A percentile compares a stretch with the other conserved stretches of the same genome.
Evolutionary conservation across 2,329 filamentous ascomycete species (phyloP).

Genomic region (Aurifilum marmelostoma): DNA sequence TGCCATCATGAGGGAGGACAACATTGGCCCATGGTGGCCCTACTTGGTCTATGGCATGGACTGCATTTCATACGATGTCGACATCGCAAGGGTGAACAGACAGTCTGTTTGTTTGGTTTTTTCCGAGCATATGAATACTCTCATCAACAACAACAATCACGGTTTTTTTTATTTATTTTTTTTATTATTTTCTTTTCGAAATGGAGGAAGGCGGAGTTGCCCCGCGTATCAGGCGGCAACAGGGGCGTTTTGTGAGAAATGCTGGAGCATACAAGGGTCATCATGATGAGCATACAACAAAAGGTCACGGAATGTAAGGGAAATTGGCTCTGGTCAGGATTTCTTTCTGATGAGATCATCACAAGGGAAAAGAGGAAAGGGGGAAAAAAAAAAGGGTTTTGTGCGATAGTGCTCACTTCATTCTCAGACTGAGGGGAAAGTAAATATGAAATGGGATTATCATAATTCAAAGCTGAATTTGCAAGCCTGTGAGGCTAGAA

Average conservation of each 20-base stretch:
- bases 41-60: neutral
- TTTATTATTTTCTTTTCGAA: neutral
- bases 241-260: neutral
- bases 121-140: neutral
- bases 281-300: neutral
- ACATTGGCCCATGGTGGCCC: neutral
- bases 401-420: neutral
- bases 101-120: neutral
- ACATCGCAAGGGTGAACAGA: neutral
- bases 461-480: neutral
- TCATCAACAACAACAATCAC: neutral
- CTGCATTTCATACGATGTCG: neutral
- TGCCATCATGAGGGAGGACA: too few species aligned
- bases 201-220: neutral
- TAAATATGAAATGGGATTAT: neutral
- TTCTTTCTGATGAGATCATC: neutral
- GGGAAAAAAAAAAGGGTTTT: neutral
- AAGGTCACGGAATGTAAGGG: too few species aligned
- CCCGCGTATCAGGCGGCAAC: neutral
- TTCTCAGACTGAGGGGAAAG: neutral
- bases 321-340: neutral
- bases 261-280: neutral
- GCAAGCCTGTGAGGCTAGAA: neutral
- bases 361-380: too few species aligned
- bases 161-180: too few species aligned